Evolutionary conservation across 192 early-diverging fungal genomes (phyloP), one percentile per base, ranked within the genome.

Genomic region (Backusella tuberculispora): DNA sequence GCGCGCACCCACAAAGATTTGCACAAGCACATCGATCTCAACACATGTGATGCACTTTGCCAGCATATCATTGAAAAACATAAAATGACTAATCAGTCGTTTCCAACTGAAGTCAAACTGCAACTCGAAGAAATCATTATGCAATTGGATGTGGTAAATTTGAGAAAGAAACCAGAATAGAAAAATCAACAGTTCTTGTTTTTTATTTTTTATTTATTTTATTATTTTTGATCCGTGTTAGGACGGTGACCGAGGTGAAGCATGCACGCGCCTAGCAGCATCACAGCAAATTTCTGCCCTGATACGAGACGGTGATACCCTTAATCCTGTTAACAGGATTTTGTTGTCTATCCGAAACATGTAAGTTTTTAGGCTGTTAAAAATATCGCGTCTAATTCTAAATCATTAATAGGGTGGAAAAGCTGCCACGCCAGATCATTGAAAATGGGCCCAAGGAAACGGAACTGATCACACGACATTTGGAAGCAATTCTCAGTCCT

Each of bases 401-500:
- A 37, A 65, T 37, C 63, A 64, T 65, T 38, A 37, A 65, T 65
- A 65, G 37, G 63, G 63, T 65, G 63, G 63, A 65, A 66, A 66
- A n/a, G 29, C 63, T 65, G 14, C 37, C 38, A 17, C 63, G 13
- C 29, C 63, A 29, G 13, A 65, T 37, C 63, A 37, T 65, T 65
- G 37, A 65, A 65, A 15, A 65, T 37, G 38, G 38, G 37, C 63
- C 63, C 37, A 65, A n/a, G 14, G 38, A 65, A 65, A 65, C 63
- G 26, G 37, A 65, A 38, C 14, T 65, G 29, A 65, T 40, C 63
- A 65, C 63, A 15, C 9, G 63, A 37, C 63, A 40, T 65, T 65
- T 65, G 63, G 63, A 65, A 65, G 63, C 63, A 65, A 65, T 65
- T n/a, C 63, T 65, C 13, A 37, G 13, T 65, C 63, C 63, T 41